Base-by-base conservation (phyloP, 352 stramenopile species). In the Phytophthora citrophthora region DNA sequence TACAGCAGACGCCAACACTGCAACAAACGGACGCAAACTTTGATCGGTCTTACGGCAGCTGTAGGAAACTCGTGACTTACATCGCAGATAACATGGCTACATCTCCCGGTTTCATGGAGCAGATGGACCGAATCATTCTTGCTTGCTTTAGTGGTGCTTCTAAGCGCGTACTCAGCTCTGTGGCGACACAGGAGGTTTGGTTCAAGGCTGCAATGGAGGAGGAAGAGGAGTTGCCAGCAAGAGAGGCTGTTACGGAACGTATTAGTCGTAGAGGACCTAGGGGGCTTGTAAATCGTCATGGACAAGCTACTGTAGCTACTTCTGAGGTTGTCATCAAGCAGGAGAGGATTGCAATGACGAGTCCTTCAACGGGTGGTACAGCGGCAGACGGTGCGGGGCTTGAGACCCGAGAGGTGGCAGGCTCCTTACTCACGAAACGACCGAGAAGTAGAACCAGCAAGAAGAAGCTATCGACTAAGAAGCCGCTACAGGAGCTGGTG, bases 121-220 rank as follows among this genome's bases (percentile, higher is more conserved):
- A 90, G 49, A 90, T 90, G 81, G 81, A 88, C 47, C 72, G 81
- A 41, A 72, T 90, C 52, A 87, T 90, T 34, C 70, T 87, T 23
- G 78, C 81, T n/a, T 90, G 78, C 60, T 80, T 87, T 61, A 90
- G 78, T 44, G 73, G 74, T 34, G 76, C 76, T 13, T 75, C 78
- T 0, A 76, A 80, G 66, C 61, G 61, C 16, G 76, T 88, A 54
- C 54, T 90, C 10, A 59, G 57, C 23, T 70, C 62, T 9, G 77
- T 88, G 24, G 72, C 82, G 38, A 88, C 74, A 3, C 72, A 83
- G 34, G 72, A 79, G 13, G 38, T 89, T 1, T 90, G 81, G 81
- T 86, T 88, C 58, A 54, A 41, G 10, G 43, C 45, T 26, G 34
- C 36, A 3, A 44, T 15, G 39, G 18, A 31, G 34, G 16, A 23